Conservation (phyloP, 805 yeast species). For the Wickerhamomyces canadensis region DNA sequence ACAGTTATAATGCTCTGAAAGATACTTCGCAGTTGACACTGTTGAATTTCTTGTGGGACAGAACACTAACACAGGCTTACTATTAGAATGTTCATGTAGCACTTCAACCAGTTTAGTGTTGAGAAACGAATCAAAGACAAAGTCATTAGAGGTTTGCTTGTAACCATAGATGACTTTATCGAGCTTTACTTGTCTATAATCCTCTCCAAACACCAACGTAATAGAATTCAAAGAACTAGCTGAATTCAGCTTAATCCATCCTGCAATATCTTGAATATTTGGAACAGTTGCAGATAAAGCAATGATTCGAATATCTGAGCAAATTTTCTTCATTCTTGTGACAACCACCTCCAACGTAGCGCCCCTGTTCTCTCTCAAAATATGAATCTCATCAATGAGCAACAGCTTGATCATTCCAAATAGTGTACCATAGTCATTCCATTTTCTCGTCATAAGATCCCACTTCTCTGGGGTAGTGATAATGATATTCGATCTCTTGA, state of each 20-base stretch:
- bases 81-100: constrained; percentile 31
- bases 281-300: constrained; percentile 52
- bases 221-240: constrained; percentile 24
- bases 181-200: constrained; percentile 40
- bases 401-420: constrained; percentile 41
- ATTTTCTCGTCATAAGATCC: constrained; percentile 50
- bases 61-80: constrained; percentile 43
- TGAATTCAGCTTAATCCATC: constrained; percentile 33
- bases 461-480: constrained; percentile 61
- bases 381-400: constrained; percentile 43
- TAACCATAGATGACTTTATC: constrained; percentile 39
- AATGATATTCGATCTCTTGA: constrained; percentile 44
- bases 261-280: constrained; percentile 41
- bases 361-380: constrained; percentile 40
- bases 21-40: constrained; percentile 38
- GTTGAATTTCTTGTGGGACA: constrained; percentile 50
- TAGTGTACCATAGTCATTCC: constrained; percentile 36
- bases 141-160: constrained; percentile 35
- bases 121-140: constrained; percentile 40
- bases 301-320: constrained; percentile 33
- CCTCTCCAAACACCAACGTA: constrained; percentile 39
- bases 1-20: constrained; percentile 20
- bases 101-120: constrained; percentile 38
- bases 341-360: constrained; percentile 42
- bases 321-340: constrained; percentile 40